Evolutionary conservation across 2,329 filamentous ascomycete species (phyloP).

Genomic region (Pseudopyrenochaeta lycopersici): DNA sequence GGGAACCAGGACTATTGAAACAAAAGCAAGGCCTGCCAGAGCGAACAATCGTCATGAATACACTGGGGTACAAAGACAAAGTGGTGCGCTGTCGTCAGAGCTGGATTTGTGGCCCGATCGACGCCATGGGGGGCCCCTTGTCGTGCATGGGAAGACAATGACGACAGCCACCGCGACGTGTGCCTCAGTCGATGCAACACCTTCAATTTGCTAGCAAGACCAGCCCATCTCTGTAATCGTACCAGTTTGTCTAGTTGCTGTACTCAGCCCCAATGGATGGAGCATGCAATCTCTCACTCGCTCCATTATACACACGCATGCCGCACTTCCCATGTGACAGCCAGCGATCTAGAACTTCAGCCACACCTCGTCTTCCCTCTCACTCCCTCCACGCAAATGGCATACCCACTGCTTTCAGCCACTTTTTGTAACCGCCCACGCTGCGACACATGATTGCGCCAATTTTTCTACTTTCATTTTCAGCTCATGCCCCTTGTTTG

Average conservation of each 20-base stretch:
- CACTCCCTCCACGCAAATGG: constrained; percentile 3
- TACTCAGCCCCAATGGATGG: constrained; percentile 9
- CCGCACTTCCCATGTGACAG: constrained; percentile 3
- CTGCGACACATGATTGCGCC: constrained; percentile 15
- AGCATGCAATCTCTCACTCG: constrained; percentile 6
- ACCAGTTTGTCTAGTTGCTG: background rate
- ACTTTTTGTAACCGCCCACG: constrained; percentile 13
- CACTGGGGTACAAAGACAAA: background rate
- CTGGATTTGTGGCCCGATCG: background rate
- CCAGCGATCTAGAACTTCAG: constrained; percentile 23
- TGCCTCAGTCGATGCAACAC: background rate
- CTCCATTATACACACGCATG: too few relatives aligned
- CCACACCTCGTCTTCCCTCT: constrained; percentile 17
- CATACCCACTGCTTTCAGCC: constrained; percentile 14
- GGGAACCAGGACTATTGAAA: constrained; percentile 6
- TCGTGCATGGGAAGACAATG: background rate
- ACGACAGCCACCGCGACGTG: background rate
- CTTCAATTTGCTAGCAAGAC: background rate
- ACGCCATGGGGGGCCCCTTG: background rate
- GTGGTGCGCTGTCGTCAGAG: constrained; percentile 6
- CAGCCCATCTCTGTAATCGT: background rate
- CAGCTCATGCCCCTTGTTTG: constrained; percentile 28
- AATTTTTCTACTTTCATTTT: constrained; percentile 9
- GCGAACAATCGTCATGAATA: constrained; percentile 1
- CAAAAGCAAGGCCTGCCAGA: constrained; percentile 14